A percentile compares a stretch with the other conserved stretches of the same genome.
Conservation (phyloP, 768 basidiomycete species). For the Auricularia auricula-judae region DNA sequence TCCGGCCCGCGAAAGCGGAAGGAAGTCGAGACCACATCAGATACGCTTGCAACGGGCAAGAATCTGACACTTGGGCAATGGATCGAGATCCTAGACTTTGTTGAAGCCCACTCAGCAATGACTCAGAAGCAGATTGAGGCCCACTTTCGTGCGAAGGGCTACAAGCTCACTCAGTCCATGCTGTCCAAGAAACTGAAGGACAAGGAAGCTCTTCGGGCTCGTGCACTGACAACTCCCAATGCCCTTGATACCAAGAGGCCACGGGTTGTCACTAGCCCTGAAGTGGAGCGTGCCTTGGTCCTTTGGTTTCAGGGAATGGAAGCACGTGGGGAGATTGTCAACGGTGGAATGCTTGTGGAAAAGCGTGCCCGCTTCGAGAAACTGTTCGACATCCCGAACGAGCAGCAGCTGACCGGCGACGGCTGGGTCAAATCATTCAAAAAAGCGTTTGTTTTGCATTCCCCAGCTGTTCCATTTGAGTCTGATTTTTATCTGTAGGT, state of each 20-base stretch:
- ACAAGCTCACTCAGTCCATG: background rate
- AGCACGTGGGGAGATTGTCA: conserved; percentile 14
- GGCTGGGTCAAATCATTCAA: conserved; percentile 18
- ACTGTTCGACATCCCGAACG: conserved; percentile 17
- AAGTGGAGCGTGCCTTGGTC: conserved; percentile 22
- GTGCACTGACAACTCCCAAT: background rate
- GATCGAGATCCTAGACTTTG: background rate
- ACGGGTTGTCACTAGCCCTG: conserved; percentile 22
- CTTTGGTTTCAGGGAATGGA: conserved; percentile 24
- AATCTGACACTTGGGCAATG: background rate
- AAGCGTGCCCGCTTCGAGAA: conserved; percentile 18
- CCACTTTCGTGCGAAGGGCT: background rate
- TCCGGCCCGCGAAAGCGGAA: background rate
- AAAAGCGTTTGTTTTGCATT: background rate
- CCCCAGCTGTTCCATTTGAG: too few species aligned
- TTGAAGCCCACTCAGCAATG: background rate
- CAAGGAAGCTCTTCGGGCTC: background rate
- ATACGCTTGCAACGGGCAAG: background rate
- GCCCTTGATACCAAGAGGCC: conserved; percentile 13
- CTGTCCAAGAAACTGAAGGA: background rate
- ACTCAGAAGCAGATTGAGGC: background rate
- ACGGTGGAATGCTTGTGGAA: conserved; percentile 18
- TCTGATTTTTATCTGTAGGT: background rate
- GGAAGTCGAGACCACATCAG: background rate
- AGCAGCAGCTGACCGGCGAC: conserved; percentile 11